A percentile compares a stretch with the other conserved stretches of the same genome.
These are phyloP conservation scores for Capronia americana DNA, from an alignment of 2,329 filamentous ascomycete genomes.

Conservation along the genomic window DNA sequence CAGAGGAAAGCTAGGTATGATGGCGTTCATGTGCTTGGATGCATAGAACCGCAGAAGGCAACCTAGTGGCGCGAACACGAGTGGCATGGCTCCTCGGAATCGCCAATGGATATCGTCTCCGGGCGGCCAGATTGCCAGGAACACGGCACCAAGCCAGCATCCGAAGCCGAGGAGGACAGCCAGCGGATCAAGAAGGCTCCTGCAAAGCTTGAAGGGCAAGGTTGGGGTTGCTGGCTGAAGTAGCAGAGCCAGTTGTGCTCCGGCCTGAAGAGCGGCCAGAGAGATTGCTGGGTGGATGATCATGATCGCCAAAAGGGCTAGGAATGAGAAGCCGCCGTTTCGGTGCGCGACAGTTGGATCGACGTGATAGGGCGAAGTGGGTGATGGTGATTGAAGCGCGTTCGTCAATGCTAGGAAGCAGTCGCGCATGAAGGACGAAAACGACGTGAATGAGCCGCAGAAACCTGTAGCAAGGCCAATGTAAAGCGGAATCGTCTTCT, in stretches of 20 bases:
- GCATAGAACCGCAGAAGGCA: slow-evolving; percentile 74
- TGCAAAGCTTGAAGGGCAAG: slow-evolving; percentile 61
- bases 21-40: slow-evolving; percentile 70
- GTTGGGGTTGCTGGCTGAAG: slow-evolving; percentile 65
- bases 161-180: slow-evolving; percentile 68
- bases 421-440: slow-evolving; percentile 83
- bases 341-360: slow-evolving; percentile 52
- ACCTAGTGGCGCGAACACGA: slow-evolving; percentile 79
- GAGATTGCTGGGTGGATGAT: slow-evolving; percentile 73
- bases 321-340: slow-evolving; percentile 76
- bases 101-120: slow-evolving; percentile 67
- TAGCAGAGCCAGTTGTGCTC: slow-evolving; percentile 72
- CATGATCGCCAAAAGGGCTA: slow-evolving; percentile 74
- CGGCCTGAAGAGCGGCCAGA: slow-evolving; percentile 69
- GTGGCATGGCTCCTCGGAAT: slow-evolving; percentile 70
- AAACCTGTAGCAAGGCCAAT: slow-evolving; percentile 84
- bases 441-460: slow-evolving; percentile 85
- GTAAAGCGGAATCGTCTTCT: slow-evolving; percentile 84
- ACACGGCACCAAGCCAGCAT: slow-evolving; percentile 74
- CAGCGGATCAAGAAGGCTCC: slow-evolving; percentile 66
- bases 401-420: slow-evolving; percentile 77
- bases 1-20: slow-evolving; percentile 71
- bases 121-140: slow-evolving; percentile 72
- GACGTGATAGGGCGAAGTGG: slow-evolving; percentile 49
- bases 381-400: slow-evolving; percentile 61